Evolutionary conservation across 176 grass and related monocot species (phyloP), one percentile per base, ranked within the genome.

Genomic region (Aegilops bicornis): DNA sequence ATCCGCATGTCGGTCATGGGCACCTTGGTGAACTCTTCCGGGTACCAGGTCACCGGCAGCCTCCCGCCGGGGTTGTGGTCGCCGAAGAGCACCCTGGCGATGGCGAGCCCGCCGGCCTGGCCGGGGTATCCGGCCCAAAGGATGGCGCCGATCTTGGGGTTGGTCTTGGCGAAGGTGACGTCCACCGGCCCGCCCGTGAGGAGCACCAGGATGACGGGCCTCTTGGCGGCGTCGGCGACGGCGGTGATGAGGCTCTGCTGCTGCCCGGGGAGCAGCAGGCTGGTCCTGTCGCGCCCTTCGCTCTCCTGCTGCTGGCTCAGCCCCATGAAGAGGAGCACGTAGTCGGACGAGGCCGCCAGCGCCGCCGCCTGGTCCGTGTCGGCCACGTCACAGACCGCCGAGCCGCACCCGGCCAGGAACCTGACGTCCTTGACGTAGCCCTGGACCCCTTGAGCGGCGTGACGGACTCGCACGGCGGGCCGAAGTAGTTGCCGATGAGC

Each of bases 1-100:
- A 97, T 95, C 37, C 91, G 61, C 95, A 93, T 95, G 85, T 89
- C 84, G 1, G 92, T 97, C 95, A 97, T 97, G 66, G 87, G 78
- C 24, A 97, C 63, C 19, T 70, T 62, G 2, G 92, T 91, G 58
- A 91, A 97, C 50, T 92, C 89, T 12, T 95, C 78, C 14, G 95
- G 87, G 80, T 97, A 97, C 95, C 92, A 97, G 2, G 92, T 97
- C 6, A 95, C 85, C 0, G 92, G 92, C 65, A 97, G 56, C 81
- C 78, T 88, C 0, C 91, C 95, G 19, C 91, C 29, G 23, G 92
- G 95, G 84, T 91, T 97, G 82, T 91, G 82, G 17, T 91, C 87
- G 10, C 95, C 92, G 56, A 97, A 97, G 9, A 97, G 86, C 1
- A 97, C 83, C 2, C 67, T 61, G 15, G 92, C 89, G 20, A 97